Evolutionary conservation across 164 flowering plant genomes (phyloP).

Genomic region (Nymphaea thermarum): DNA sequence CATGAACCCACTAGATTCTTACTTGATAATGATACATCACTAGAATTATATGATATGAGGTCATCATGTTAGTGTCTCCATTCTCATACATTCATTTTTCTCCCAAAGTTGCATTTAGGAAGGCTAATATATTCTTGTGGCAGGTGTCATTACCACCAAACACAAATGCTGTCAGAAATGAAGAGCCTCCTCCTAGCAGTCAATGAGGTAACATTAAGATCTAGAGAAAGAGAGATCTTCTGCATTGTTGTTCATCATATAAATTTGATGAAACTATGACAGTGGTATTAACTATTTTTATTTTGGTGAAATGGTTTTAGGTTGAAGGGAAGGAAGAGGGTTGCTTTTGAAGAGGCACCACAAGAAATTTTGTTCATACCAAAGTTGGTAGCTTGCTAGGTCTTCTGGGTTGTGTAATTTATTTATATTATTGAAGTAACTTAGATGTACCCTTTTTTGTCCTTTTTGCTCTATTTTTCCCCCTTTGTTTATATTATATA

Average conservation of each 20-base stretch:
- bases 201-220: background rate
- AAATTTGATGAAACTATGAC: too few species aligned
- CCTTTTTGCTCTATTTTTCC: background rate
- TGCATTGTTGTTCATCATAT: background rate
- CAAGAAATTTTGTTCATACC: background rate
- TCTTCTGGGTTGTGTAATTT: background rate
- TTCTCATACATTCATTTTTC: too few species aligned
- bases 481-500: background rate
- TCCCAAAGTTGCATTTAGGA: too few species aligned
- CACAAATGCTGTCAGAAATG: background rate
- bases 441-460: background rate
- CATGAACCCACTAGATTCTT: too few species aligned
- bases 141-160: background rate
- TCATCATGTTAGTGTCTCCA: too few species aligned
- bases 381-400: background rate
- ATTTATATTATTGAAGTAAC: background rate
- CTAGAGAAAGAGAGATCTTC: background rate
- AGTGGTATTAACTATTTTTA: background rate
- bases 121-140: background rate
- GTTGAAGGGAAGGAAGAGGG: background rate
- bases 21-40: too few species aligned
- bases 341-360: background rate
- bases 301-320: background rate
- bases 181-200: background rate
- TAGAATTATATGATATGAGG: too few species aligned